Conservation (phyloP, 2,329 filamentous ascomycete species). For the Oidium heveae region DNA sequence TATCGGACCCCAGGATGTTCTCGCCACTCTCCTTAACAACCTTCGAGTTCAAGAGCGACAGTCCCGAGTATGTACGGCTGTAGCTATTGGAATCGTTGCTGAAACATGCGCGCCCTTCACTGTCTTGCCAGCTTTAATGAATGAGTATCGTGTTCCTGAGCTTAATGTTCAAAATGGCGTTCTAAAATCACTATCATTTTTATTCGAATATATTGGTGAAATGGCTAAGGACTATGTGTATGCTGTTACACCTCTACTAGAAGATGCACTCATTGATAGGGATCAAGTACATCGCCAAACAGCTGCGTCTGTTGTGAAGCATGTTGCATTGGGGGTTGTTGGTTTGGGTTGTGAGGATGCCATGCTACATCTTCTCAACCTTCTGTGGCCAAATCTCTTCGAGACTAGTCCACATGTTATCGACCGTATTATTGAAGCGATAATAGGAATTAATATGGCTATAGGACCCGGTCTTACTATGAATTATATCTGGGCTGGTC, state of each 20-base stretch:
- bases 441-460: conserved; percentile 83
- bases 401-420: conserved; percentile 97
- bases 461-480: conserved; percentile 79
- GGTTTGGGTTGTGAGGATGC: conserved; percentile 93
- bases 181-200: conserved; percentile 83
- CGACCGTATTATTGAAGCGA: conserved; percentile 88
- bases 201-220: conserved; percentile 98
- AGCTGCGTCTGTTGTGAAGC: conserved; percentile 88
- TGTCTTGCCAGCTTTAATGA: conserved; percentile 95
- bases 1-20: conserved; percentile 89
- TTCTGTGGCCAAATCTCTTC: conserved; percentile 90
- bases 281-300: conserved; percentile 97
- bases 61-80: conserved; percentile 91
- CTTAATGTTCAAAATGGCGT: conserved; percentile 98
- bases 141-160: conserved; percentile 94
- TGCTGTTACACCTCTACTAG: conserved; percentile 80
- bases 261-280: conserved; percentile 90
- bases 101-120: conserved; percentile 98
- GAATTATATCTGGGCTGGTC: conserved; percentile 94
- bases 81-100: conserved; percentile 93
- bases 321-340: conserved; percentile 91
- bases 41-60: conserved; percentile 91
- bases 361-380: conserved; percentile 91
- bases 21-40: conserved; percentile 90
- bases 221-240: conserved; percentile 99